phyloP scores from a whole-genome alignment of 2,329 filamentous ascomycete genomes.

The Aspergillus amoenus region DNA sequence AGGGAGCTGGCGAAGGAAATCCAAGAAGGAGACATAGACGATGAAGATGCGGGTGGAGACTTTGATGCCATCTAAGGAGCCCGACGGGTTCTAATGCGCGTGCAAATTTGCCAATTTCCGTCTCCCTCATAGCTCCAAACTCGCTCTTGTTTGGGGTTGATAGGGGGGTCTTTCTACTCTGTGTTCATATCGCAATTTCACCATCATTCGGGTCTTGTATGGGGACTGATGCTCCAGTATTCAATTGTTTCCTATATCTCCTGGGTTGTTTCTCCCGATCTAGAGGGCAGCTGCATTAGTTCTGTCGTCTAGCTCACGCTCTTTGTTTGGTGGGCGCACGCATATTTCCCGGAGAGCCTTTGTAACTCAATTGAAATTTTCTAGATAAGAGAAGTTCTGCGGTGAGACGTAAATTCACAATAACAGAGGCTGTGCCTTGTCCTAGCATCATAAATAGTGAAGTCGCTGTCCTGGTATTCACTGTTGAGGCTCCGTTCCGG shows the following conservation, averaged over 20 bases:
- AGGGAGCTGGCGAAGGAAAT: slow-evolving; percentile 98
- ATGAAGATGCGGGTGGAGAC: slow-evolving; percentile 91
- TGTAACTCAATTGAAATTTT: slow-evolving; percentile 14
- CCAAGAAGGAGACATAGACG: slow-evolving; percentile 93
- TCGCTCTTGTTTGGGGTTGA: slow-evolving; percentile 7
- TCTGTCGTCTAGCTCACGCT: slow-evolving; percentile 11
- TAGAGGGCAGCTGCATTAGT: slow-evolving; percentile 14
- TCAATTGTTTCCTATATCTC: slow-evolving; percentile 28
- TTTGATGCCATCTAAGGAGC: slow-evolving; percentile 84
- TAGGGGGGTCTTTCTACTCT: slow-evolving; percentile 24
- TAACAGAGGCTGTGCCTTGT: not conserved
- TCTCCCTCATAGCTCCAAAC: slow-evolving; percentile 12
- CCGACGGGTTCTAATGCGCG: slow-evolving; percentile 16
- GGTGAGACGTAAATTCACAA: not conserved
- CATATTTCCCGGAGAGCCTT: slow-evolving; percentile 4
- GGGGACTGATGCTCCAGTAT: slow-evolving; percentile 26
- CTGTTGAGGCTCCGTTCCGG: slow-evolving; percentile 20
- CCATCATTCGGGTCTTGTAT: slow-evolving; percentile 26
- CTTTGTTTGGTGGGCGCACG: slow-evolving; percentile 12
- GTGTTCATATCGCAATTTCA: slow-evolving; percentile 30
- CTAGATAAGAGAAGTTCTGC: slow-evolving; percentile 16
- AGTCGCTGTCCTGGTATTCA: too few relatives aligned
- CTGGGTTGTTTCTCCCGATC: slow-evolving; percentile 21
- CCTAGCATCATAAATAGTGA: too few relatives aligned
- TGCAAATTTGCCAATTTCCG: slow-evolving; percentile 15